These are phyloP conservation scores for Coniella vitis DNA, from an alignment of 2,329 filamentous ascomycete genomes.

Conservation along the genomic window DNA sequence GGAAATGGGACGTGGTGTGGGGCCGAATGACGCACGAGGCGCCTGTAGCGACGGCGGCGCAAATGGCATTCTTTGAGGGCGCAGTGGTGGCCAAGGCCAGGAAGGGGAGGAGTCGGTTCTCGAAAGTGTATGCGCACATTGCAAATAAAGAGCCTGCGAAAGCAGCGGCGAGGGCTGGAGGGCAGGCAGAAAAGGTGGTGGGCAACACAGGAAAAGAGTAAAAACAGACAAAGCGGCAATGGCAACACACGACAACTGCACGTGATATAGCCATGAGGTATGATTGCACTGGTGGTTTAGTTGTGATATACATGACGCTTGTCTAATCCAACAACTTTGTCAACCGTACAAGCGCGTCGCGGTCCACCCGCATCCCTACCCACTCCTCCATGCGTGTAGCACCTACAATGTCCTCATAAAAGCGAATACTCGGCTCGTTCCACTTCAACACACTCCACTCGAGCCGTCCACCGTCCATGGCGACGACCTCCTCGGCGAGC, in stretches of 20 bases:
- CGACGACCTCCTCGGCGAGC: conserved; percentile 71
- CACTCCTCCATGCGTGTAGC: conserved; percentile 63
- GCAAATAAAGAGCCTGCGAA: neutral
- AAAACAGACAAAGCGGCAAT: too few species aligned
- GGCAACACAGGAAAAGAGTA: neutral
- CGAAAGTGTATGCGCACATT: neutral
- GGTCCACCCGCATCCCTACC: conserved; percentile 70
- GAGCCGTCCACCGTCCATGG: conserved; percentile 65
- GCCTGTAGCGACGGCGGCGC: conserved; percentile 25
- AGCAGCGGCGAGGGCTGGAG: too few species aligned
- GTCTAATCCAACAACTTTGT: conserved; percentile 36
- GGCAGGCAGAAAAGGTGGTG: neutral
- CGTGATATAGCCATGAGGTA: too few species aligned
- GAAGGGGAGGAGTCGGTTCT: neutral
- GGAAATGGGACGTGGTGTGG: conserved; percentile 37
- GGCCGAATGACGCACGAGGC: conserved; percentile 28
- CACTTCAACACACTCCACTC: conserved; percentile 92
- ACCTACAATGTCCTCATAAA: conserved; percentile 65
- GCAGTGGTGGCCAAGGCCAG: conserved; percentile 18
- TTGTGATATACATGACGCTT: too few species aligned
- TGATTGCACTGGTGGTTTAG: too few species aligned
- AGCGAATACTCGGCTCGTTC: conserved; percentile 85
- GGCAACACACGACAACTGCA: too few species aligned
- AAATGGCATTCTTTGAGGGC: conserved; percentile 43
- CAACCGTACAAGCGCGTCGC: conserved; percentile 55